Conservation (phyloP, 768 basidiomycete species). For the Tulasnella sp. region DNA sequence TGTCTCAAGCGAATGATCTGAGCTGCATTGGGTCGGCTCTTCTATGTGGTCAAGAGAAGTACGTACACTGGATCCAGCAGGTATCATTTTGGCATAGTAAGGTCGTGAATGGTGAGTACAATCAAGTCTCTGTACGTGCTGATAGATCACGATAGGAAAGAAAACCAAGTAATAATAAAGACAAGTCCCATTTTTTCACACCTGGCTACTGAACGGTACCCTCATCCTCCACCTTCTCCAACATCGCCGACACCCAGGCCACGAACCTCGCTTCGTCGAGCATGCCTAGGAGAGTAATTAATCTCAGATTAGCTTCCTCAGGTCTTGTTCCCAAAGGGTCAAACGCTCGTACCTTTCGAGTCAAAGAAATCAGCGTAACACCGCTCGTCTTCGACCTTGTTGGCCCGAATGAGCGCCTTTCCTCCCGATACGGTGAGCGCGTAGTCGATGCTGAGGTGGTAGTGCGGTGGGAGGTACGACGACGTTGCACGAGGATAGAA, state of each 20-base stretch:
- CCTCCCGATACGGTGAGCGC: slow-evolving; percentile 74
- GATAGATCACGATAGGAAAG: neutral
- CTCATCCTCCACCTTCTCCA: slow-evolving; percentile 4
- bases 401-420: slow-evolving; percentile 69
- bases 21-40: no score
- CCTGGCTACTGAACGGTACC: neutral
- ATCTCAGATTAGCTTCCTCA: no score
- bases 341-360: slow-evolving; percentile 39
- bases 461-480: slow-evolving; percentile 45
- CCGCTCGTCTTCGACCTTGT: slow-evolving; percentile 40
- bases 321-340: no score
- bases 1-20: no score
- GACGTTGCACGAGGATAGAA: slow-evolving; percentile 25
- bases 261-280: slow-evolving; percentile 70
- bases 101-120: neutral
- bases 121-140: neutral
- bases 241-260: slow-evolving; percentile 58
- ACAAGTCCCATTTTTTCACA: neutral
- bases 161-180: neutral
- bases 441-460: slow-evolving; percentile 55
- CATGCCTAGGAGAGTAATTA: slow-evolving; percentile 20
- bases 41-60: no score
- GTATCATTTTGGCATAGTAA: neutral
- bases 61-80: neutral
- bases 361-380: slow-evolving; percentile 72